Conservation (phyloP, 805 yeast genomes). For the Hanseniaspora thailandica region DNA sequence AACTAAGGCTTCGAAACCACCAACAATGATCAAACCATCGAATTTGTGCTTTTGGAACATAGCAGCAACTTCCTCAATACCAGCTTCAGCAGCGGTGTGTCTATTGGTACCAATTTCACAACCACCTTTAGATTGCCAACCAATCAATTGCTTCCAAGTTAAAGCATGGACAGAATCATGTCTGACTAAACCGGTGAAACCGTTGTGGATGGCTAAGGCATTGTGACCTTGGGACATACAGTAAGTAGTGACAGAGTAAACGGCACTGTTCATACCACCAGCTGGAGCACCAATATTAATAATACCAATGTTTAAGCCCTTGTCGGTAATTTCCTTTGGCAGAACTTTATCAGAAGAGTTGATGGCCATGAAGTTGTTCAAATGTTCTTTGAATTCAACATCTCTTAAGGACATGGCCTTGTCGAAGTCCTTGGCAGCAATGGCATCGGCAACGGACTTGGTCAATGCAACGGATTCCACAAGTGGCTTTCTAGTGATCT, state of each 20-base stretch:
- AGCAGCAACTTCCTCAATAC: conserved; percentile 61
- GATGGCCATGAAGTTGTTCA: conserved; percentile 56
- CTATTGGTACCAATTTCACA: conserved; percentile 76
- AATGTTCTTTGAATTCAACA: conserved; percentile 73
- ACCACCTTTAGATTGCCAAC: conserved; percentile 68
- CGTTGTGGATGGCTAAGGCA: conserved; percentile 60
- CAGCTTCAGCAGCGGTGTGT: conserved; percentile 50
- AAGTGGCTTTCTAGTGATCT: conserved; percentile 70
- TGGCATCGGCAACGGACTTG: conserved; percentile 81
- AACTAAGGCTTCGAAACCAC: conserved; percentile 74
- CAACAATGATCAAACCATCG: conserved; percentile 62
- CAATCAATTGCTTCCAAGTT: conserved; percentile 57
- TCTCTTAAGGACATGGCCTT: conserved; percentile 81
- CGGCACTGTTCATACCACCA: conserved; percentile 69
- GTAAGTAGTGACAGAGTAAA: conserved; percentile 59
- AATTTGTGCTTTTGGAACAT: conserved; percentile 56
- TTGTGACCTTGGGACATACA: conserved; percentile 67
- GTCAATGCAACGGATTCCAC: conserved; percentile 85
- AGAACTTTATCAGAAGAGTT: conserved; percentile 57
- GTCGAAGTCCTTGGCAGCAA: conserved; percentile 64
- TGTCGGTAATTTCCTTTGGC: conserved; percentile 45
- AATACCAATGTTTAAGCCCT: conserved; percentile 49
- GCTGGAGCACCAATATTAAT: conserved; percentile 74
- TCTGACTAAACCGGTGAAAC: conserved; percentile 58
- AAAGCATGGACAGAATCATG: conserved; percentile 50